Conservation (phyloP, 108 stramenopile genomes). For the Cyclostephanos invisitatus region DNA sequence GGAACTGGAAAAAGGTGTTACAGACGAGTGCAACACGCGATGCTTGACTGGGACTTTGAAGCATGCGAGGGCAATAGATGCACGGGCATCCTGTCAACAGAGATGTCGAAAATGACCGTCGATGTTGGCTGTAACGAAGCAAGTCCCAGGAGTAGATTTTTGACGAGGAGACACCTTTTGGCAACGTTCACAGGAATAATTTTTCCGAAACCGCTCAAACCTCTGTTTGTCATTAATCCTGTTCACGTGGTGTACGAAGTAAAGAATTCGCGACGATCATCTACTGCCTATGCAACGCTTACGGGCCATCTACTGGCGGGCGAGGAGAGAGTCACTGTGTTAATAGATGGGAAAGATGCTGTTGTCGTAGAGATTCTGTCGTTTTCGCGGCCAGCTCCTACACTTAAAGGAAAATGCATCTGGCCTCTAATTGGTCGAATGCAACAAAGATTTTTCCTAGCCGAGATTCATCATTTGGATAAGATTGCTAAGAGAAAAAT, state of each 20-base stretch:
- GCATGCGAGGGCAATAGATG: constrained; percentile 20
- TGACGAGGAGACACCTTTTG: constrained; percentile 11
- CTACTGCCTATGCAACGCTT: constrained; percentile 38
- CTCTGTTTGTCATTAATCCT: constrained; percentile 36
- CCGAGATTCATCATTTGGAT: constrained; percentile 31
- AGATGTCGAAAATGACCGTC: not conserved
- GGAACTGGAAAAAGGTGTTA: constrained; percentile 32
- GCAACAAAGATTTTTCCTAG: constrained; percentile 36
- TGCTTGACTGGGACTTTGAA: constrained; percentile 37
- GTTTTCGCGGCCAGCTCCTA: constrained; percentile 32
- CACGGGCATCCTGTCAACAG: constrained; percentile 24
- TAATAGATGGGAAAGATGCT: constrained; percentile 12
- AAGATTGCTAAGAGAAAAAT: constrained; percentile 13
- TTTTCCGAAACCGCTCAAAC: constrained; percentile 23
- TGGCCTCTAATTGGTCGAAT: constrained; percentile 44
- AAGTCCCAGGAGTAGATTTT: not conserved
- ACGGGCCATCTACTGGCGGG: constrained; percentile 38
- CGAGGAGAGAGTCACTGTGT: constrained; percentile 39
- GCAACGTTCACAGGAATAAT: constrained; percentile 38
- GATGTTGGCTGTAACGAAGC: constrained; percentile 2
- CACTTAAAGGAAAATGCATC: constrained; percentile 21
- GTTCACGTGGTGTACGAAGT: constrained; percentile 36
- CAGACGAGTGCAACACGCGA: constrained; percentile 19
- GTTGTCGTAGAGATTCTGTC: constrained; percentile 41
- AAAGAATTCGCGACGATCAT: constrained; percentile 13